Evolutionary conservation across 495 filamentous ascomycete genomes (phyloP).

Genomic region (Penicillium cinerascens): DNA sequence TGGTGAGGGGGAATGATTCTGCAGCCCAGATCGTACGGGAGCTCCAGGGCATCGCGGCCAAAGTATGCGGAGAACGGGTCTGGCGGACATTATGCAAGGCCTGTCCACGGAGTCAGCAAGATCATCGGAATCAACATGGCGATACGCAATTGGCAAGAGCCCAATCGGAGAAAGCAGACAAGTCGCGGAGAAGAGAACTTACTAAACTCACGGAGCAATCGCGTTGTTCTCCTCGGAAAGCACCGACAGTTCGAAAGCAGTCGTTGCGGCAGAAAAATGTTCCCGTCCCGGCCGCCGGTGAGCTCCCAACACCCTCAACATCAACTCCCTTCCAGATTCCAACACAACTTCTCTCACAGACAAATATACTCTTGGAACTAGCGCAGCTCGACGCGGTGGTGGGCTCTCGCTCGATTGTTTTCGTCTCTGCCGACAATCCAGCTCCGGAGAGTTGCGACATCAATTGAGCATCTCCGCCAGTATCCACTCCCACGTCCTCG

Average conservation of each 20-base stretch:
- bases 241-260: constrained; percentile 21
- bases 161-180: background rate
- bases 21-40: constrained; percentile 12
- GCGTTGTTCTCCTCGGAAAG: constrained; percentile 26
- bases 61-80: constrained; percentile 27
- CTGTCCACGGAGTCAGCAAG: constrained; percentile 19
- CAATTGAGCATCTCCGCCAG: constrained; percentile 14
- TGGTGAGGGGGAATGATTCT: constrained; percentile 10
- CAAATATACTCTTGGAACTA: constrained; percentile 8
- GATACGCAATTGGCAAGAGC: background rate
- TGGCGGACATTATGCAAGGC: constrained; percentile 30
- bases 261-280: constrained; percentile 45
- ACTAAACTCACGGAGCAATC: constrained; percentile 11
- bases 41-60: constrained; percentile 24
- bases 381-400: constrained; percentile 27
- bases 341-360: constrained; percentile 9
- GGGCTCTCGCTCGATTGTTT: constrained; percentile 28
- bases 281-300: constrained; percentile 46
- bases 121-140: background rate
- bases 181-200: constrained; percentile 2
- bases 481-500: constrained; percentile 4
- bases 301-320: constrained; percentile 45
- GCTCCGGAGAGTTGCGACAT: constrained; percentile 24
- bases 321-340: constrained; percentile 16
- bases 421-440: constrained; percentile 23